Evolutionary conservation across 768 basidiomycete species (phyloP).

Genomic region (Pleurotus cornucopiae): DNA sequence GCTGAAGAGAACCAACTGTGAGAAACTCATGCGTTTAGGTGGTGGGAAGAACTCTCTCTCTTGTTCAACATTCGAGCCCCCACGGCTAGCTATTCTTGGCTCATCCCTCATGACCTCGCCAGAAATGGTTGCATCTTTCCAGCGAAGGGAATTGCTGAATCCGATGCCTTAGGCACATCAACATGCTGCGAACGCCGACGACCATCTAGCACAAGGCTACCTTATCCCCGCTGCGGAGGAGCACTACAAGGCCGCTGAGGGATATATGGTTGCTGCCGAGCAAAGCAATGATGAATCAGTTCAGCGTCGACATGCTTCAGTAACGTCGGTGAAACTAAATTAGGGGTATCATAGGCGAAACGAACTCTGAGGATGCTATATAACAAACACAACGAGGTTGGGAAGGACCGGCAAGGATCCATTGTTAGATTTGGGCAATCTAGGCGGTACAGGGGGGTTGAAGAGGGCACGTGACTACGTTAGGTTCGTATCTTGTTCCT

Average conservation of each 20-base stretch:
- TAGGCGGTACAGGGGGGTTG: no score
- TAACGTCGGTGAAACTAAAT: constrained; percentile 8
- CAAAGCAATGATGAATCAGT: constrained; percentile 74
- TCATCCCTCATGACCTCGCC: constrained; percentile 24
- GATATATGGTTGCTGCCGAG: constrained; percentile 69
- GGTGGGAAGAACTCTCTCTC: no score
- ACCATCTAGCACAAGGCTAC: constrained; percentile 60
- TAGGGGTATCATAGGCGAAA: constrained; percentile 52
- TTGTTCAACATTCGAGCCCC: no score
- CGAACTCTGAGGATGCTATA: constrained; percentile 72
- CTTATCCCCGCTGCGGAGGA: constrained; percentile 72
- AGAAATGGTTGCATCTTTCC: constrained; percentile 22
- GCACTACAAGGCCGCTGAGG: constrained; percentile 71
- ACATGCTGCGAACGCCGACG: constrained; percentile 79
- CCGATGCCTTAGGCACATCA: constrained; percentile 60
- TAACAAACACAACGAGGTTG: constrained; percentile 69
- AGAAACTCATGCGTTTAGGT: no score
- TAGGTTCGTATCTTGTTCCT: no score
- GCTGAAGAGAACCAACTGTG: no score
- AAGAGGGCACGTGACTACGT: no score
- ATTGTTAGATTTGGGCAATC: no score
- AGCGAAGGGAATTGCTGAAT: constrained; percentile 7
- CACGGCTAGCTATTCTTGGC: neutral
- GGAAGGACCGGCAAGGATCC: constrained; percentile 40
- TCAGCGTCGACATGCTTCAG: constrained; percentile 16